Conservation (phyloP, 805 yeast species). For the Cyberlindnera meyerae region DNA sequence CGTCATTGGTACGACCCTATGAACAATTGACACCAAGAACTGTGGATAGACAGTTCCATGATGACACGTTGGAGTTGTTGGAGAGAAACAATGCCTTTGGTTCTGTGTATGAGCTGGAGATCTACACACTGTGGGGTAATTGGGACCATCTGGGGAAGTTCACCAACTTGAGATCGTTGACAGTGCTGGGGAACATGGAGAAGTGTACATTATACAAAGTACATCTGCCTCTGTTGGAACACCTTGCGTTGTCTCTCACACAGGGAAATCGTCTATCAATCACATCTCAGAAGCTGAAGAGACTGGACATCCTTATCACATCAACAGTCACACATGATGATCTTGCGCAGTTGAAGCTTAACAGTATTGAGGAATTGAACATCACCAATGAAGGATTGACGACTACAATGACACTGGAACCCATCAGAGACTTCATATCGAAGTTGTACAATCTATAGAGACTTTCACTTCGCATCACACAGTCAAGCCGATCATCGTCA, state of each 20-base stretch:
- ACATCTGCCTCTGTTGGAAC: conserved; percentile 3
- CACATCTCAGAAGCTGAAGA: neutral
- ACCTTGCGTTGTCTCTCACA: conserved; percentile 11
- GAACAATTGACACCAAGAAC: conserved; percentile 3
- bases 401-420: conserved; percentile 3
- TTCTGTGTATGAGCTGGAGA: conserved; percentile 9
- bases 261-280: neutral
- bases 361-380: conserved; percentile 12
- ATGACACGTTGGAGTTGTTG: neutral
- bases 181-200: conserved; percentile 11
- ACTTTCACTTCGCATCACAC: neutral
- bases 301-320: conserved; percentile 15
- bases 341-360: too few species aligned
- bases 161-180: conserved; percentile 11
- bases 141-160: conserved; percentile 1
- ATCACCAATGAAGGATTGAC: conserved; percentile 4
- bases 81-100: conserved; percentile 1
- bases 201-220: neutral
- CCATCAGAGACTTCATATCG: conserved; percentile 3
- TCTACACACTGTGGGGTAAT: conserved; percentile 3
- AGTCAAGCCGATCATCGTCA: too few species aligned
- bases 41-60: neutral
- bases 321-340: too few species aligned
- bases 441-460: too few species aligned
- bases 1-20: conserved; percentile 12